These are phyloP conservation scores for Aurinia saxatilis DNA, from an alignment of 345 rosid genomes.

Conservation along the genomic window DNA sequence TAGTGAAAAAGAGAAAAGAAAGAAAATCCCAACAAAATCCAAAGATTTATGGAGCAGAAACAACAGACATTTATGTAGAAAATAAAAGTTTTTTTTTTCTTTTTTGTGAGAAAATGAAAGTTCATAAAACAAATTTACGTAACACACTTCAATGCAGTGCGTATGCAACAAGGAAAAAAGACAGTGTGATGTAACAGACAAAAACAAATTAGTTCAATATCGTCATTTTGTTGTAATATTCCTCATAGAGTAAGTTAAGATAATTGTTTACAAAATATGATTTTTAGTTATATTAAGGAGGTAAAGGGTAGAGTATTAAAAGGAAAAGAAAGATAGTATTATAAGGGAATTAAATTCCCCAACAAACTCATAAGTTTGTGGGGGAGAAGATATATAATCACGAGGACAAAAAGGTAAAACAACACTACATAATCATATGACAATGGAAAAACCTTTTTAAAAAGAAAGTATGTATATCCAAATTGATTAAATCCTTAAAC, in stretches of 20 bases:
- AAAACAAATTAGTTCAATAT: not conserved
- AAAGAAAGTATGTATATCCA: no score
- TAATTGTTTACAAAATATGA: no score
- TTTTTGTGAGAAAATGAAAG: not conserved
- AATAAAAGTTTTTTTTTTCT: not conserved
- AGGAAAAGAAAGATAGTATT: not conserved
- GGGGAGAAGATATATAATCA: not conserved
- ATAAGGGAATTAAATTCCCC: not conserved
- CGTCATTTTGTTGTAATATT: not conserved
- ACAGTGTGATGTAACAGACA: no score
- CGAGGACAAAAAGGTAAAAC: no score
- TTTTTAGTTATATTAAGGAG: not conserved
- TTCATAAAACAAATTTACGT: not conserved
- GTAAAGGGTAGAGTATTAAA: not conserved
- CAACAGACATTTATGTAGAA: slow-evolving; percentile 4
- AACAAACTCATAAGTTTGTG: not conserved
- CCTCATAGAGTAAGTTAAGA: no score
- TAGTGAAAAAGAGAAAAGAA: not conserved
- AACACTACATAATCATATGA: no score
- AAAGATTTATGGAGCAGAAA: not conserved
- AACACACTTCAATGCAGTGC: slow-evolving; percentile 13
- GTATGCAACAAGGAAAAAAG: slow-evolving; percentile 3
- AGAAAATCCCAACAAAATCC: not conserved
- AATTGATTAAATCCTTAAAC: no score
- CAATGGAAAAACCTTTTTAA: no score